Conservation (phyloP, 768 basidiomycete species). For the Boletellus ananas region DNA sequence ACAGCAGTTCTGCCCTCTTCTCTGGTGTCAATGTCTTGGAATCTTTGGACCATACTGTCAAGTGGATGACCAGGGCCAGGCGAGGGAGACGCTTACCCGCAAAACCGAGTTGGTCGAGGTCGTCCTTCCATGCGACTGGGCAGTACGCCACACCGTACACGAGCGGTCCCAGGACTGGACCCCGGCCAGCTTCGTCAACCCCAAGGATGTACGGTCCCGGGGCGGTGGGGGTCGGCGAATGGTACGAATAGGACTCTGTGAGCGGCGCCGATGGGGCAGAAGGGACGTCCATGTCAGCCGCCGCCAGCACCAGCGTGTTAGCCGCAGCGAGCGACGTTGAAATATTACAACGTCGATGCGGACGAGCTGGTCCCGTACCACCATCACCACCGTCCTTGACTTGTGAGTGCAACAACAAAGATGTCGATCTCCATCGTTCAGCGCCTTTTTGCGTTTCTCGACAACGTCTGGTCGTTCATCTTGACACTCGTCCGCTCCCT, state of each 20-base stretch:
- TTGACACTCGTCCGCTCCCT: conserved; percentile 28
- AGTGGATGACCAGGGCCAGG: not conserved
- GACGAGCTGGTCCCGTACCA: not conserved
- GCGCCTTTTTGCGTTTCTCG: conserved; percentile 15
- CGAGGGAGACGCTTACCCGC: conserved; percentile 55
- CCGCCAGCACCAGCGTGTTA: not conserved
- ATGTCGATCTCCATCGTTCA: conserved; percentile 14
- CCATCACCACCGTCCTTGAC: conserved; percentile 13
- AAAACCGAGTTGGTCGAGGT: conserved; percentile 81
- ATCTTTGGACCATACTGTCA: conserved; percentile 47
- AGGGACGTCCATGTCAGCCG: conserved; percentile 34
- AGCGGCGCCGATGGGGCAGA: conserved; percentile 61
- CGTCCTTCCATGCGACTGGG: conserved; percentile 68
- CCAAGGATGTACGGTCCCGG: conserved; percentile 88
- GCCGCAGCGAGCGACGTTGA: conserved; percentile 10
- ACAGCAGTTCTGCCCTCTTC: conserved; percentile 59
- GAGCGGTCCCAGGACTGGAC: conserved; percentile 91
- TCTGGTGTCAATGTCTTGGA: conserved; percentile 85
- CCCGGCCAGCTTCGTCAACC: conserved; percentile 97
- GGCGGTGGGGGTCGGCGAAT: conserved; percentile 67
- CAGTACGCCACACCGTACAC: conserved; percentile 97
- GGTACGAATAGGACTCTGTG: conserved; percentile 70
- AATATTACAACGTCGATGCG: not conserved
- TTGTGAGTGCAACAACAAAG: conserved; percentile 6
- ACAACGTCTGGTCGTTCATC: conserved; percentile 22